Percentiles rank a stretch among this genome's conserved stretches.
Conservation (phyloP, 78 protist genomes). For the Mastigamoeba balamuthi region DNA sequence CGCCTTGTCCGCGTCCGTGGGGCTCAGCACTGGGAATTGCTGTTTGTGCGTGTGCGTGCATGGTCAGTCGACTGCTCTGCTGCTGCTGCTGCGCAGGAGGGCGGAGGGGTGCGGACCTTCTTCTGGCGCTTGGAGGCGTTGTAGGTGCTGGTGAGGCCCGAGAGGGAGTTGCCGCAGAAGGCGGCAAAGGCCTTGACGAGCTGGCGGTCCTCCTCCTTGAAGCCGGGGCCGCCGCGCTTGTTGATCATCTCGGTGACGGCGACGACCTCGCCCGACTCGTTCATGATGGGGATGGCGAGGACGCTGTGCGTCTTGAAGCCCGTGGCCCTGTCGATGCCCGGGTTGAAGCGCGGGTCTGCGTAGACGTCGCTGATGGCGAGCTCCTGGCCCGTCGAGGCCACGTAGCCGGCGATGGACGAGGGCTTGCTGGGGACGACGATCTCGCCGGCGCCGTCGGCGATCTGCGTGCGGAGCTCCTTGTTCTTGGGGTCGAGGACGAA, state of each 20-base stretch:
- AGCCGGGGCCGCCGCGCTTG: background rate
- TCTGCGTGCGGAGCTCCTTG: background rate
- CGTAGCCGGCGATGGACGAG: slow-evolving; percentile 8
- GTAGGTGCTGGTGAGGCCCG: background rate
- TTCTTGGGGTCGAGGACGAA: background rate
- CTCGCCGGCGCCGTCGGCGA: slow-evolving; percentile 8
- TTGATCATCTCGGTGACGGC: slow-evolving; percentile 30
- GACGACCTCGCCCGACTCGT: background rate
- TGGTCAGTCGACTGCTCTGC: background rate
- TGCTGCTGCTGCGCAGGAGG: too few species aligned
- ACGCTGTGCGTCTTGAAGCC: background rate
- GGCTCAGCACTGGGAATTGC: background rate
- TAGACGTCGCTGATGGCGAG: background rate
- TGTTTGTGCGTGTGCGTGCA: background rate
- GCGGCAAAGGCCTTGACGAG: background rate
- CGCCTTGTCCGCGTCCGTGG: background rate
- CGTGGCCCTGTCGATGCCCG: background rate
- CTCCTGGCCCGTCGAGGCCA: slow-evolving; percentile 10
- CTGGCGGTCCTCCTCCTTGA: slow-evolving; percentile 1
- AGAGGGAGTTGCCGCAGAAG: background rate
- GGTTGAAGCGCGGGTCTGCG: slow-evolving; percentile 19
- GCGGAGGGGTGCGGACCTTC: background rate
- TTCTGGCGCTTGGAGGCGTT: background rate
- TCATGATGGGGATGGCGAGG: slow-evolving; percentile 8
- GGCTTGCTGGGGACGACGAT: background rate